A percentile compares a stretch with the other conserved stretches of the same genome.
These are phyloP conservation scores for Teratosphaeriaceae sp. DNA, from an alignment of 2,329 filamentous ascomycete species.

Conservation along the genomic window DNA sequence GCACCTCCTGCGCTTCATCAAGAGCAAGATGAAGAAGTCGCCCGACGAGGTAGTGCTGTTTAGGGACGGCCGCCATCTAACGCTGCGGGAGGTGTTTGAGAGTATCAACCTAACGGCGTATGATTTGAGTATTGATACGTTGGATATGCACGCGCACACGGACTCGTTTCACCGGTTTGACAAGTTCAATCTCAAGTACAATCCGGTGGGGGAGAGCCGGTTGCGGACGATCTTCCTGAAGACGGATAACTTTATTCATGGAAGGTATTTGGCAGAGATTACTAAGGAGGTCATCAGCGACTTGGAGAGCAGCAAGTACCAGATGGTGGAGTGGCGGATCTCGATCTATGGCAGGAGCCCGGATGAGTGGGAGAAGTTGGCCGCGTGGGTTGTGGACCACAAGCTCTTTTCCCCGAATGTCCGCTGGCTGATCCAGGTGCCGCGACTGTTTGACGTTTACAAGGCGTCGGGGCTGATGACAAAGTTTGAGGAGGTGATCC, in stretches of 20 bases:
- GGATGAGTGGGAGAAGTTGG: constrained; percentile 96
- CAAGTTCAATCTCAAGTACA: constrained; percentile 99
- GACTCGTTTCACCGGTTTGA: constrained; percentile 98
- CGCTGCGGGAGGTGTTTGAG: constrained; percentile 87
- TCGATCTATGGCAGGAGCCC: constrained; percentile 90
- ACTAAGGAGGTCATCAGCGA: constrained; percentile 97
- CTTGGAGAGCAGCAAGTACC: constrained; percentile 97
- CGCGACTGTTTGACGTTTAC: constrained; percentile 91
- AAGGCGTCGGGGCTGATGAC: constrained; percentile 82
- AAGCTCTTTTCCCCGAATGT: constrained; percentile 98
- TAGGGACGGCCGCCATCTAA: constrained; percentile 86
- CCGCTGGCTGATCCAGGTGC: constrained; percentile 93
- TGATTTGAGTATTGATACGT: constrained; percentile 93
- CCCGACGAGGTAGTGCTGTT: constrained; percentile 90
- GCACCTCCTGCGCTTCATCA: constrained; percentile 95
- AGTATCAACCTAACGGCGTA: constrained; percentile 97
- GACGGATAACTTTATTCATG: constrained; percentile 96
- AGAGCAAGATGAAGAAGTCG: constrained; percentile 99
- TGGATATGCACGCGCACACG: constrained; percentile 98
- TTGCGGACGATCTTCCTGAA: constrained; percentile 97
- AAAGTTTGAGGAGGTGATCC: constrained; percentile 82
- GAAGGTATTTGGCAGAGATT: constrained; percentile 92
- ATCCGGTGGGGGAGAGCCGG: constrained; percentile 91
- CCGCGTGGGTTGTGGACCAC: constrained; percentile 95
- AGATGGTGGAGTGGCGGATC: constrained; percentile 99